Percentiles rank a stretch among this genome's conserved stretches.
These are phyloP conservation scores for Lactarius sanguifluus DNA, from an alignment of 768 basidiomycete genomes.

Conservation along the genomic window DNA sequence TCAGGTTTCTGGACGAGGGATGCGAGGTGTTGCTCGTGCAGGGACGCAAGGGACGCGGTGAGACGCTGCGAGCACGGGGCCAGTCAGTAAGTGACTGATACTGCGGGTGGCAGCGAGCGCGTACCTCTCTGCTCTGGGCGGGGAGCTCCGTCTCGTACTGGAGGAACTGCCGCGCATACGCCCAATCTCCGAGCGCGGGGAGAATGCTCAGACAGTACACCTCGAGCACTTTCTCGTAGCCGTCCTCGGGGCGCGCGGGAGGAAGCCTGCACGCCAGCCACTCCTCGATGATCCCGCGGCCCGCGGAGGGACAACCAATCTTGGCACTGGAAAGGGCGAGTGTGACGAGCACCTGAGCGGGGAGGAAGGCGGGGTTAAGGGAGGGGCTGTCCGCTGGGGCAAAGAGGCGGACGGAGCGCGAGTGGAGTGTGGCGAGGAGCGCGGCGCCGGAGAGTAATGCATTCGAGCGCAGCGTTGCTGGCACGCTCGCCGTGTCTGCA, in stretches of 20 bases:
- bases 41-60: conserved; percentile 12
- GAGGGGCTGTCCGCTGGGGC: conserved; percentile 48
- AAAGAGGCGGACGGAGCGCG: conserved; percentile 67
- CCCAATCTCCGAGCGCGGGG: conserved; percentile 75
- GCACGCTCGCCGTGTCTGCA: conserved; percentile 44
- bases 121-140: conserved; percentile 51
- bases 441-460: conserved; percentile 59
- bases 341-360: conserved; percentile 66
- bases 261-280: conserved; percentile 67
- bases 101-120: conserved; percentile 22
- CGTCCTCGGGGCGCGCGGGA: conserved; percentile 37
- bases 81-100: conserved; percentile 28
- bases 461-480: conserved; percentile 51
- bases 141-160: conserved; percentile 68
- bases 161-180: conserved; percentile 74
- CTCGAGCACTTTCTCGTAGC: conserved; percentile 74
- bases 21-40: conserved; percentile 23
- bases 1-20: conserved; percentile 6
- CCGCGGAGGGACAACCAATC: conserved; percentile 57
- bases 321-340: conserved; percentile 71
- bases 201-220: conserved; percentile 73
- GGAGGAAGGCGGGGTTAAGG: conserved; percentile 56
- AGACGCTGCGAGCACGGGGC: conserved; percentile 18
- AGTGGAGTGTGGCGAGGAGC: conserved; percentile 55
- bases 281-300: conserved; percentile 67